Conservation (phyloP, 1,284 basidiomycete species). For the Trametes hirsuta region DNA sequence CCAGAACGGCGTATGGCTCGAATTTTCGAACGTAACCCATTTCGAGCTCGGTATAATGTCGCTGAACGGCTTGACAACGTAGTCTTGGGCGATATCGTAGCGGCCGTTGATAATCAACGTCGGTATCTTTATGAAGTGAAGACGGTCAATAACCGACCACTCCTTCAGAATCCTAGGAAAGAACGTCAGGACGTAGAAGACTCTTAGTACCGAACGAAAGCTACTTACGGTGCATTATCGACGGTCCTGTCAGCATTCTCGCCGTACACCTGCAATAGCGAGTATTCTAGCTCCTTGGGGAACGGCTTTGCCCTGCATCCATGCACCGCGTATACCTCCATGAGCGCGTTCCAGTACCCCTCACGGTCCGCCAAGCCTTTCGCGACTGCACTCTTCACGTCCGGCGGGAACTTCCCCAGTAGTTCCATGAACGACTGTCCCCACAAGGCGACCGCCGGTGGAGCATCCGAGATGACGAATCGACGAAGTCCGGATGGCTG, state of each 20-base stretch:
- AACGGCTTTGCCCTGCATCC: conserved; percentile 27
- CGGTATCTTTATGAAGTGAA: conserved; percentile 30
- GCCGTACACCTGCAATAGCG: conserved; percentile 19
- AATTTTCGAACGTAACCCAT: conserved; percentile 32
- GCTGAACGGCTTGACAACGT: conserved; percentile 26
- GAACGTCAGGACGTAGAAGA: conserved; percentile 49
- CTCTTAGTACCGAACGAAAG: conserved; percentile 28
- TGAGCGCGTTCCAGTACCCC: conserved; percentile 31
- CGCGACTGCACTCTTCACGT: conserved; percentile 29
- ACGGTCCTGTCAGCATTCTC: conserved; percentile 28
- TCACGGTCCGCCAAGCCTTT: conserved; percentile 31
- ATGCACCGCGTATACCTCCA: conserved; percentile 25
- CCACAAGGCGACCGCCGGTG: conserved; percentile 27
- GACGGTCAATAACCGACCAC: conserved; percentile 32
- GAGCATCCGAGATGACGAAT: conserved; percentile 31
- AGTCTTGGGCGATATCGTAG: conserved; percentile 32
- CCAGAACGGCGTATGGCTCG: conserved; percentile 33
- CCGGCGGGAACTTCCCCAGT: conserved; percentile 24
- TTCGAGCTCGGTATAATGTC: conserved; percentile 28
- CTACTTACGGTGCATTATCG: conserved; percentile 18
- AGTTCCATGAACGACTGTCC: conserved; percentile 21
- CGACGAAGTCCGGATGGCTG: conserved; percentile 30
- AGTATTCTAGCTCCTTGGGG: conserved; percentile 24
- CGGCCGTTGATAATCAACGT: conserved; percentile 35
- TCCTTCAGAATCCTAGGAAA: conserved; percentile 43